Evolutionary conservation across 768 basidiomycete genomes (phyloP), one percentile per base, ranked within the genome.

Genomic region (Termitomyces heimii): DNA sequence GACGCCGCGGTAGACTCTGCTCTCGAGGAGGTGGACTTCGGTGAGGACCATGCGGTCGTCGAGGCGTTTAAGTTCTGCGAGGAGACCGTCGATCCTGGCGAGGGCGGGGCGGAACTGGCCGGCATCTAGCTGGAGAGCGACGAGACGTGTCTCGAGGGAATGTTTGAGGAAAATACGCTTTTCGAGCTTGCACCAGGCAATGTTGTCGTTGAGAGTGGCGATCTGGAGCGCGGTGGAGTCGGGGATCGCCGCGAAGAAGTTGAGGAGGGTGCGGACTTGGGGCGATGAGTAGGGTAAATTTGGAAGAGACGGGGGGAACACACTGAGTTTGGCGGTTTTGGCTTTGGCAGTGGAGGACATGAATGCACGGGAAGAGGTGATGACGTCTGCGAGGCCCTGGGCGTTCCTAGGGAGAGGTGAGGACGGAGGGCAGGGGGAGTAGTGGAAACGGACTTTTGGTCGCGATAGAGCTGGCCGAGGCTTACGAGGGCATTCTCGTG

Each of bases 31-130:
- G 65, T 96, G 94, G 0, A 98, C 94, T 68, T 98, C 96, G 3
- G 95, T 98, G 31, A 99, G 79, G 60, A 98, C 91, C 83, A 96
- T 89, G 78, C 98, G 98, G 75, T 98, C 97, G 70, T 99, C 96
- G 28, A 99, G 76, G 26, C 87, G 83, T 72, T 91, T 94, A 20
- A 99, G 82, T 71, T 98, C 97, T 1, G 87, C 87, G 34, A 98
- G 79, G n/a, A 99, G 82, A 0, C 79, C 77, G 59, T 95, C 94
- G 60, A 98, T 94, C 50, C 93, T 80, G 0, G 81, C 65, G 14
- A 98, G 78, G 0, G 96, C 94, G 0, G 84, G 80, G 64, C 89
- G 86, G 77, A 84, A 91, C 63, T 89, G 83, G 26, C 81, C 76
- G 0, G 84, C 77, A 58, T 94, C 92, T 26, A 97, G 79, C 65